Evolutionary conservation across 352 stramenopile species (phyloP).

Genomic region (Globisporangium parvum): DNA sequence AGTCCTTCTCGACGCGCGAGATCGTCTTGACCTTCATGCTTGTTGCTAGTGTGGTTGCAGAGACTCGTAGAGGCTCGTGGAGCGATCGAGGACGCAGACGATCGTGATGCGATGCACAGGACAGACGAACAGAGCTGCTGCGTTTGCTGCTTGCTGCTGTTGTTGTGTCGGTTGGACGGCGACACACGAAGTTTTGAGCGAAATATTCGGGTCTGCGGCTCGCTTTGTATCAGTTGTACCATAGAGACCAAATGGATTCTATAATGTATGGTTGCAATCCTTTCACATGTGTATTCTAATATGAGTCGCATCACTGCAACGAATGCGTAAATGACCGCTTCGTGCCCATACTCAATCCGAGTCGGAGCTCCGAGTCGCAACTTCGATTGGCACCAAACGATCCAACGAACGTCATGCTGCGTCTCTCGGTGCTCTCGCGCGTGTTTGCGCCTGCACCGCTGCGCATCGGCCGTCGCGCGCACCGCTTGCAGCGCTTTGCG

Average conservation of each 20-base stretch:
- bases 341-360: no score
- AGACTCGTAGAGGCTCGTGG: no score
- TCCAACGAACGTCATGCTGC: conserved; percentile 34
- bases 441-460: conserved; percentile 39
- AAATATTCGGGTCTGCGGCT: neutral
- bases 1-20: conserved; percentile 91
- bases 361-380: neutral
- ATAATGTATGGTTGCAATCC: no score
- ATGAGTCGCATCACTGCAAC: neutral
- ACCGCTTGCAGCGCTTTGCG: conserved; percentile 12
- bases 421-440: conserved; percentile 43
- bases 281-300: no score
- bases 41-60: neutral
- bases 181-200: neutral
- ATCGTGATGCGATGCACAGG: neutral
- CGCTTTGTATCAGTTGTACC: no score
- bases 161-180: no score
- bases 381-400: neutral
- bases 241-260: no score
- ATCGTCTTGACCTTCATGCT: conserved; percentile 99
- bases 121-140: neutral
- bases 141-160: neutral
- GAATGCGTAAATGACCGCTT: no score
- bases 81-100: no score
- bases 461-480: conserved; percentile 20